Base-by-base conservation (phyloP, 192 early-diverging fungal genomes). In the Umbelopsis ramanniana region DNA sequence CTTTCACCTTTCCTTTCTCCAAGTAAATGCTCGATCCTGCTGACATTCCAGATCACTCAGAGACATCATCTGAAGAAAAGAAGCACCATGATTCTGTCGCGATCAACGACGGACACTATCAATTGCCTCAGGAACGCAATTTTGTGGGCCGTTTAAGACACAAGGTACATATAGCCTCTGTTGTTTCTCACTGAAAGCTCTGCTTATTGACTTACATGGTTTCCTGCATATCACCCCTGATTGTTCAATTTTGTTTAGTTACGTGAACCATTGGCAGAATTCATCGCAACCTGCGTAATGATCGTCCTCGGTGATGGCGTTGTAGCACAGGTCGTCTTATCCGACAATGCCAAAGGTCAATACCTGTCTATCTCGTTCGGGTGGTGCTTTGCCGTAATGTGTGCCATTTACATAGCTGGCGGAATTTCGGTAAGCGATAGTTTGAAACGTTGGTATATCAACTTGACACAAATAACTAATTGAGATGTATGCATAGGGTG, bases 191-290 rank as follows among this genome's bases (percentile, higher is more conserved):
- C n/a, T n/a, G n/a, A n/a, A n/a, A n/a, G 38, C 3, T 40, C 40
- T 17, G 5, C 17, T 50, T 17, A 9, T 50, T 10, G 3, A 17
- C n/a, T 50, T 50, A 50, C 48, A 6, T 19, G 17, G 2, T 50
- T 0, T 50, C 48, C 17, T 50, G 19, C 48, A 43, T 12, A 12
- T 43, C 40, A 7, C 1, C 40, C 29, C 3, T 29, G 29, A 29
- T 29, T 29, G 29, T 29, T 29, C 29, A 29, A 29, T 29, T 29
- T 3, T 29, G 40, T 12, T 43, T 43, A 63, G 69, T 52, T 76
- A 67, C 83, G 87, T 45, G 87, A 92, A 70, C 88, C 86, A 40
- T 75, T 92, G 35, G 91, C 91, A 52, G 92, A 93, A 85, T 91
- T 91, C 74, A 83, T 91, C 67, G 91, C 91, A 52, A 93, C 92